Evolutionary conservation across 768 basidiomycete genomes (phyloP).

Genomic region (Filobasidium wieringae): DNA sequence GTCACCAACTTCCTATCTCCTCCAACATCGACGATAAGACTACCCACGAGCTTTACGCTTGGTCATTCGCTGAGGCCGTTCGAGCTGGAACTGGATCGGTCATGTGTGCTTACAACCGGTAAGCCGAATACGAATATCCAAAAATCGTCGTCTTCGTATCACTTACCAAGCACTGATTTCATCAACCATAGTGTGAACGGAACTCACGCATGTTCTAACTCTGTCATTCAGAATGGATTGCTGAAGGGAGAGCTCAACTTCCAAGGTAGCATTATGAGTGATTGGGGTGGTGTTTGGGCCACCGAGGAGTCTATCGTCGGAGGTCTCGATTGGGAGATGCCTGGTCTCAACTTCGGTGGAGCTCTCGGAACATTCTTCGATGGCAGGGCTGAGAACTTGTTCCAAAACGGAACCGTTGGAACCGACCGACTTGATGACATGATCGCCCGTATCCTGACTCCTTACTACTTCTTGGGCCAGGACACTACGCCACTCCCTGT

Average conservation of each 20-base stretch:
- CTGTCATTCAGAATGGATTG: conserved; percentile 28
- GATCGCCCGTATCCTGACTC: conserved; percentile 31
- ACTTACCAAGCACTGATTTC: not conserved
- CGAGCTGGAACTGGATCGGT: conserved; percentile 35
- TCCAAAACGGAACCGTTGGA: conserved; percentile 23
- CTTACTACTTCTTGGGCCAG: conserved; percentile 46
- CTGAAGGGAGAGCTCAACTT: conserved; percentile 38
- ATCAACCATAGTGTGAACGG: conserved; percentile 26
- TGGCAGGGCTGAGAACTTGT: not conserved
- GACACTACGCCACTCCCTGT: conserved; percentile 42
- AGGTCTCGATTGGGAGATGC: conserved; percentile 35
- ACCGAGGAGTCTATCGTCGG: not conserved
- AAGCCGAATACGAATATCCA: no score
- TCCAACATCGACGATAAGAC: conserved; percentile 30
- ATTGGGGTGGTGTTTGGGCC: conserved; percentile 12
- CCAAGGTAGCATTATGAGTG: conserved; percentile 23
- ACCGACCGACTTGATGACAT: conserved; percentile 29
- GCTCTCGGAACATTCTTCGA: conserved; percentile 4
- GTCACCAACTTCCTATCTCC: conserved; percentile 12
- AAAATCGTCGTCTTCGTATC: not conserved
- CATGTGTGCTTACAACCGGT: conserved; percentile 24
- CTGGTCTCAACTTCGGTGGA: conserved; percentile 21
- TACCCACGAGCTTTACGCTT: conserved; percentile 38
- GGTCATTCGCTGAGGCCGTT: conserved; percentile 38
- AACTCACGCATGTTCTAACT: conserved; percentile 35